Evolutionary conservation across 352 stramenopile species (phyloP).

Genomic region (Phytophthora sp.): DNA sequence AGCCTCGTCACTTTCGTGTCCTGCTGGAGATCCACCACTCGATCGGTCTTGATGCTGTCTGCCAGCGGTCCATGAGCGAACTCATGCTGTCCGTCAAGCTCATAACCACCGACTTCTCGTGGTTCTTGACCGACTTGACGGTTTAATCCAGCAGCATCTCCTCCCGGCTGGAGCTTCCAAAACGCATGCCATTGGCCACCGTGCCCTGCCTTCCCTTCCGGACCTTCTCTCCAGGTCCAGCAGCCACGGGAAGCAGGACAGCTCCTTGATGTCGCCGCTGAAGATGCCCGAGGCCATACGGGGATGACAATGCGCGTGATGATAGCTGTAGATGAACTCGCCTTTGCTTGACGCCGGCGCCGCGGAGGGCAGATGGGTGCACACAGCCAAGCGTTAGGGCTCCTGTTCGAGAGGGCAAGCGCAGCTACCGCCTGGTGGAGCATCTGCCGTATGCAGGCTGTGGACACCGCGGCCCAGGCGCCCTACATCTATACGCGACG

Average conservation of each 20-base stretch:
- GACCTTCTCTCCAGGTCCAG: slow-evolving; percentile 75
- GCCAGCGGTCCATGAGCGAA: slow-evolving; percentile 66
- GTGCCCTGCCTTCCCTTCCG: too few relatives aligned
- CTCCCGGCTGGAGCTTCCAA: slow-evolving; percentile 37
- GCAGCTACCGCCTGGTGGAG: too few relatives aligned
- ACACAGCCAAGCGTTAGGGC: too few relatives aligned
- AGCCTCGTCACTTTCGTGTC: slow-evolving; percentile 47
- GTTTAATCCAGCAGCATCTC: slow-evolving; percentile 73
- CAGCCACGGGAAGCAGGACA: slow-evolving; percentile 87
- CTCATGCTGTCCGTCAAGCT: slow-evolving; percentile 85
- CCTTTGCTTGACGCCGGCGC: too few relatives aligned
- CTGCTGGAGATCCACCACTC: slow-evolving; percentile 47
- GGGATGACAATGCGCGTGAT: slow-evolving; percentile 75
- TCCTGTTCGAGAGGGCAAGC: too few relatives aligned
- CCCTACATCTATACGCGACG: too few relatives aligned
- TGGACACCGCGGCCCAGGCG: too few relatives aligned
- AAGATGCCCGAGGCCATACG: slow-evolving; percentile 87
- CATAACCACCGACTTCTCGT: slow-evolving; percentile 81
- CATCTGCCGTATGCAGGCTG: too few relatives aligned
- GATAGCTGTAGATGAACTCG: slow-evolving; percentile 88
- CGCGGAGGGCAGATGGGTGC: too few relatives aligned
- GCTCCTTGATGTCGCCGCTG: slow-evolving; percentile 77
- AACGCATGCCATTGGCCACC: slow-evolving; percentile 76
- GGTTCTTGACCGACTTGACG: slow-evolving; percentile 64
- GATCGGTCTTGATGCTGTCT: slow-evolving; percentile 46